Evolutionary conservation across 179 eudicot genomes (phyloP), one percentile per base, ranked within the genome.

Genomic region (Drosera spatulata): DNA sequence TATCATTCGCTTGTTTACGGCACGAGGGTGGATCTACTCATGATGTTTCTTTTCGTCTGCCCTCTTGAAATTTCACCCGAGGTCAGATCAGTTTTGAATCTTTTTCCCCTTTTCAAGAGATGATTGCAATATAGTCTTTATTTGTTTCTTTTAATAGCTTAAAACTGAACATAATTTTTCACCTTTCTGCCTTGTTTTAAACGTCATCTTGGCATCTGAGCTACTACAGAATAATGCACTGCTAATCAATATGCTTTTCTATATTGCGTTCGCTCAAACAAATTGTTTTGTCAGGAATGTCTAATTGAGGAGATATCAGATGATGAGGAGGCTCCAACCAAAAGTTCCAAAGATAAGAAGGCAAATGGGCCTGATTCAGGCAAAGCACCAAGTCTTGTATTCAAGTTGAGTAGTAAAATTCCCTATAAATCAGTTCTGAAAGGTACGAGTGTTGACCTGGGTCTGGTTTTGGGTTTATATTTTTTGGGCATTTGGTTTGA

Each of bases 351-450:
- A 80, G 99, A 94, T 66, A 94, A 94, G 65, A 94, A 94, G 75
- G 78, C 91, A 62, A 94, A 83, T 73, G 96, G 88, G 65, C 83
- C 91, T n/a, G 97, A 90, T 65, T 56, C 76, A 39, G 73, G 60
- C 50, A 91, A 84, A 73, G 58, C 72, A 68, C 86, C 82, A 22
- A 80, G 86, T 68, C 95, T 90, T 52, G 73, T 76, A 40, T 83
- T 94, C 69, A 94, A 87, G 72, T 71, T 94, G 74, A 87, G 91
- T 8, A 82, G 83, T 82, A 85, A 83, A 81, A 96, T 94, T 73
- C 96, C 83, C 5, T 94, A 94, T 71, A 94, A 94, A 77, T 90
- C 97, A 57, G 99, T 94, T 66, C 79, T 94, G 10, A 94, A 94
- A 85, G 99, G 99, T 90, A 66, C 7, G 11, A 12, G 10, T 22